These are phyloP conservation scores for Aspergillus neotritici DNA, from an alignment of 2,329 filamentous ascomycete species.

Conservation along the genomic window DNA sequence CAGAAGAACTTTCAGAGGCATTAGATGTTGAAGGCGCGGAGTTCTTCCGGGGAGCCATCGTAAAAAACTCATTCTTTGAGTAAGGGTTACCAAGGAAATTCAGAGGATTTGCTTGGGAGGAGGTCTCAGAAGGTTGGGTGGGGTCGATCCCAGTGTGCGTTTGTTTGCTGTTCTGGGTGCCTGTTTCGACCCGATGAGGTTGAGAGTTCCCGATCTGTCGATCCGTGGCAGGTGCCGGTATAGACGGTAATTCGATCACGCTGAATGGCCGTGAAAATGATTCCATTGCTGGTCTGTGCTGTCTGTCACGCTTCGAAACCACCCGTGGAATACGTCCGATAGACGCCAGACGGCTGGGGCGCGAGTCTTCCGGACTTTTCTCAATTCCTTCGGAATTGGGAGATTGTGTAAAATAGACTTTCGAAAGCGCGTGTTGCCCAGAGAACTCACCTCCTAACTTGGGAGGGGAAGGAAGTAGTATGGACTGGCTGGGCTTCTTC, in stretches of 20 bases:
- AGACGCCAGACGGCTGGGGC: conserved; percentile 65
- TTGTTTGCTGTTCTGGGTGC: conserved; percentile 11
- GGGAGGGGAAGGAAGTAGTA: conserved; percentile 41
- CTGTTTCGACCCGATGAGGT: no score
- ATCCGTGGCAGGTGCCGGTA: conserved; percentile 25
- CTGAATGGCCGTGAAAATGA: conserved; percentile 85
- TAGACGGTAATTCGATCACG: conserved; percentile 39
- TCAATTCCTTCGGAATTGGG: conserved; percentile 11
- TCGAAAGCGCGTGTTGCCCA: conserved; percentile 27
- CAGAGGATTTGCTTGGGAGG: conserved; percentile 23
- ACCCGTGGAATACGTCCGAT: conserved; percentile 84
- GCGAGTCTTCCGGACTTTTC: conserved; percentile 23
- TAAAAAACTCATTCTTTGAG: conserved; percentile 59
- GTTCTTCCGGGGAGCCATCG: conserved; percentile 66
- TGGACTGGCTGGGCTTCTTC: conserved; percentile 31
- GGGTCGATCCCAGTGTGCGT: conserved; percentile 19
- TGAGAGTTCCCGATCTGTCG: conserved; percentile 19
- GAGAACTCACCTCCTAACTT: conserved; percentile 29
- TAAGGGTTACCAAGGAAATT: conserved; percentile 36
- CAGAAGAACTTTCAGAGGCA: conserved; percentile 57
- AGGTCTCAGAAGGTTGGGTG: conserved; percentile 31
- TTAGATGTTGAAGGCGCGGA: conserved; percentile 64
- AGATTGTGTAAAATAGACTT: conserved; percentile 28
- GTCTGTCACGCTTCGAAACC: conserved; percentile 58
- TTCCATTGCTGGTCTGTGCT: conserved; percentile 62